Evolutionary conservation across 768 basidiomycete species (phyloP).

Genomic region (Termitomyces sp.): DNA sequence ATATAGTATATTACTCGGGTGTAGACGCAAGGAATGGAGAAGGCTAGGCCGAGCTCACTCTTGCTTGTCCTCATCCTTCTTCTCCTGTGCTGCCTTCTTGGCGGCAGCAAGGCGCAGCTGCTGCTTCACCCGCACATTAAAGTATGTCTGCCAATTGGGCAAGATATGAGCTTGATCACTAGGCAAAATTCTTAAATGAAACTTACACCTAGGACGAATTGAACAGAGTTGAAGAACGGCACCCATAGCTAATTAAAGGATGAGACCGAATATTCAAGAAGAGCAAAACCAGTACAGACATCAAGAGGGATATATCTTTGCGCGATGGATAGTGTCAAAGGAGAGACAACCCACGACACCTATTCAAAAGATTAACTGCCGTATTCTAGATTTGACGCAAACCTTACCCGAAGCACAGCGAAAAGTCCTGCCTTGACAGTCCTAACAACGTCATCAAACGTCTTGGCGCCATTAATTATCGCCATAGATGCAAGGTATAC

Average conservation of each 20-base stretch:
- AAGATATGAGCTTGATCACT: constrained; percentile 1
- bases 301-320: constrained; percentile 77
- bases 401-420: constrained; percentile 60
- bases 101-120: constrained; percentile 42
- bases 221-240: constrained; percentile 77
- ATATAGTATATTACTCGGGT: neutral
- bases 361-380: constrained; percentile 19
- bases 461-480: constrained; percentile 74
- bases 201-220: constrained; percentile 73
- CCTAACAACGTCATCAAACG: constrained; percentile 54
- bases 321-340: constrained; percentile 66
- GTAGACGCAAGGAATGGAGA: neutral
- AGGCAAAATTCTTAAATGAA: neutral
- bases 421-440: constrained; percentile 73
- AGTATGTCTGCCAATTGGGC: constrained; percentile 46
- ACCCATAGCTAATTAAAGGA: constrained; percentile 64
- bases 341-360: constrained; percentile 80
- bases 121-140: constrained; percentile 70
- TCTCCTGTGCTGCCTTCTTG: constrained; percentile 40
- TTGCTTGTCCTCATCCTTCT: constrained; percentile 16
- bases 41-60: neutral
- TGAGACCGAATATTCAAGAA: neutral
- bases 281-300: constrained; percentile 28
- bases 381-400: neutral
- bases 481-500: constrained; percentile 79